phyloP scores from a whole-genome alignment of 139 green algal genomes.

The Volvox africanus region DNA sequence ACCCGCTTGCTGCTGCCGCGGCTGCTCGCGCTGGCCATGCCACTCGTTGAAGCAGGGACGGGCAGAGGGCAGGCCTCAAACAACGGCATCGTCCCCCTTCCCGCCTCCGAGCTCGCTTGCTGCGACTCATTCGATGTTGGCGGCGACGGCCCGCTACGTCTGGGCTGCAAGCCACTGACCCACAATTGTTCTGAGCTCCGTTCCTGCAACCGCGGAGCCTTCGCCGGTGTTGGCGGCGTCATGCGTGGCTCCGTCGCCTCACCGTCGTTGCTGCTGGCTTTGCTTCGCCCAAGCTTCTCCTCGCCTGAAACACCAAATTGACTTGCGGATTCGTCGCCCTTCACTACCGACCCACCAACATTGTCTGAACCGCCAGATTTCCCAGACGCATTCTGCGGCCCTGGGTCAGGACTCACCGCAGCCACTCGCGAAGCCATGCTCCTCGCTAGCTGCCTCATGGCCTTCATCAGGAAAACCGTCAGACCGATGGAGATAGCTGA shows the following conservation, averaged over 20 bases:
- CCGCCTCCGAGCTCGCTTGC: neutral
- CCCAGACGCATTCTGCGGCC: no score
- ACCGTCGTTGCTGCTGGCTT: neutral
- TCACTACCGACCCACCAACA: no score
- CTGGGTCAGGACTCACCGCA: neutral
- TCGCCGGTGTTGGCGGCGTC: neutral
- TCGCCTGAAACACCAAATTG: no score
- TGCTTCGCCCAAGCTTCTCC: no score
- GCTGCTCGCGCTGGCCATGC: neutral
- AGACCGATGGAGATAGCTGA: neutral
- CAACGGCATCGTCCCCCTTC: neutral
- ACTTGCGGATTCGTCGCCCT: no score
- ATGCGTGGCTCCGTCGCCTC: neutral
- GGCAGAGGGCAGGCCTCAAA: neutral
- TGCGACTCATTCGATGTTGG: neutral
- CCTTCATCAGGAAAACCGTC: constrained; percentile 16
- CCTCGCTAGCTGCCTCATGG: neutral
- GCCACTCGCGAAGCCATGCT: constrained; percentile 4
- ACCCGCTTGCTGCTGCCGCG: neutral
- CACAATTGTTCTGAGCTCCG: neutral
- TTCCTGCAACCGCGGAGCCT: neutral
- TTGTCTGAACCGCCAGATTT: no score
- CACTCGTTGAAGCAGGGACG: neutral
- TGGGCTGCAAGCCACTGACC: constrained; percentile 4
- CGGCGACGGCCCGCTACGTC: neutral